Evolutionary conservation across 345 rosid genomes (phyloP).

Genomic region (Lepidium aucheri): DNA sequence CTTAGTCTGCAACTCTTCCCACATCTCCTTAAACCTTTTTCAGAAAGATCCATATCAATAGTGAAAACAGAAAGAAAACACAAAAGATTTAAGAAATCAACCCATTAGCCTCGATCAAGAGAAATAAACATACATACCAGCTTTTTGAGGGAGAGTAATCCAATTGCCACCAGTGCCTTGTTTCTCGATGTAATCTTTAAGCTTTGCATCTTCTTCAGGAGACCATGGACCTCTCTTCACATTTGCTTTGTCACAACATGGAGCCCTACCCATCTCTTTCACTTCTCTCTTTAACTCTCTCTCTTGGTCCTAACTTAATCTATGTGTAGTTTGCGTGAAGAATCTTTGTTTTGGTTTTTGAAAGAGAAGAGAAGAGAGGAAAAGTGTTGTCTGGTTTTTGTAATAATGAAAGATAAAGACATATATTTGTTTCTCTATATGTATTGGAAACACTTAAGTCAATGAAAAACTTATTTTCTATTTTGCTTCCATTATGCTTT

Average conservation of each 20-base stretch:
- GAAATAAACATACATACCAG: constrained; percentile 37
- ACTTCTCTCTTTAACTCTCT: constrained; percentile 21
- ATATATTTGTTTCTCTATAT: constrained; percentile 24
- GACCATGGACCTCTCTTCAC: constrained; percentile 96
- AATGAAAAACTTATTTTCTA: constrained; percentile 25
- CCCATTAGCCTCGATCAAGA: neutral
- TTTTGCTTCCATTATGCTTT: constrained; percentile 14
- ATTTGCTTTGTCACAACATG: constrained; percentile 86
- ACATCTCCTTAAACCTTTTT: constrained; percentile 68
- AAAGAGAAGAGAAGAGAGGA: constrained; percentile 10
- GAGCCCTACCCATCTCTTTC: constrained; percentile 77
- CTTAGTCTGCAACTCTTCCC: constrained; percentile 91
- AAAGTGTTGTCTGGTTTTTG: constrained; percentile 12
- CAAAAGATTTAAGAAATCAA: neutral
- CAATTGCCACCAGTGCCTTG: constrained; percentile 74
- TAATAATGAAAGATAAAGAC: constrained; percentile 14
- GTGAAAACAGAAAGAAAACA: neutral
- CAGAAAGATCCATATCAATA: neutral
- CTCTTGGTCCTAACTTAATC: neutral
- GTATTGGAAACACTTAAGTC: constrained; percentile 29
- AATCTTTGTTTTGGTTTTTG: neutral
- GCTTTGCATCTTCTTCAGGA: constrained; percentile 92
- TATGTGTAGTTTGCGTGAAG: neutral
- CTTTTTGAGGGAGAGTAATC: constrained; percentile 80
- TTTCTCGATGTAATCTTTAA: constrained; percentile 53